A percentile compares a stretch with the other conserved stretches of the same genome.
Evolutionary conservation across 1,284 basidiomycete species (phyloP).

Genomic region (Boletus smithii): DNA sequence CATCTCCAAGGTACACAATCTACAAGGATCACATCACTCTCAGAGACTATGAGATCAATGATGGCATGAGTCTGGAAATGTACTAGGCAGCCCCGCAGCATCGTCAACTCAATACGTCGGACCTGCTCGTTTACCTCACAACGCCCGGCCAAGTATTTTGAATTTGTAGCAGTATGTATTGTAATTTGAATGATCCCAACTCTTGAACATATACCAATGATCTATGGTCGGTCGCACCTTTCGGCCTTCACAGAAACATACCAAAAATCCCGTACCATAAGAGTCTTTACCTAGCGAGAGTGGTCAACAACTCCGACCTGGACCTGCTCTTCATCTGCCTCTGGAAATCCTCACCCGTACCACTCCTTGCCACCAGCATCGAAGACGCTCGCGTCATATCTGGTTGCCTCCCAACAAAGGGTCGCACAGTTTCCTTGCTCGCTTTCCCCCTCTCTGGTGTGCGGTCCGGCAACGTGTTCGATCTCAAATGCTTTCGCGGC

Average conservation of each 20-base stretch:
- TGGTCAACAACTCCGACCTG: constrained; percentile 16
- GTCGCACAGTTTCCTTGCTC: constrained; percentile 16
- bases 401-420: constrained; percentile 29
- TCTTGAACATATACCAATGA: neutral
- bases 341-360: constrained; percentile 5
- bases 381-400: constrained; percentile 23
- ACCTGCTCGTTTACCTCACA: too few relatives aligned
- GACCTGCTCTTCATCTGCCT: constrained; percentile 16
- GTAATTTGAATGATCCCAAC: constrained; percentile 1
- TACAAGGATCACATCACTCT: constrained; percentile 96
- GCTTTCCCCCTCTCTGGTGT: constrained; percentile 38
- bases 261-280: too few relatives aligned
- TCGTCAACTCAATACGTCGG: constrained; percentile 3
- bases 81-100: constrained; percentile 48
- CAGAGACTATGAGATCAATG: constrained; percentile 90
- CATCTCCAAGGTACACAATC: constrained; percentile 70
- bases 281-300: constrained; percentile 1
- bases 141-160: constrained; percentile 7
- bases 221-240: neutral
- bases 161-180: constrained; percentile 13
- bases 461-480: constrained; percentile 37
- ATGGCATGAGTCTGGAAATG: constrained; percentile 94
- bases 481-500: constrained; percentile 24
- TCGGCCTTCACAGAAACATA: too few relatives aligned
- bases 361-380: constrained; percentile 13